A percentile compares a stretch with the other conserved stretches of the same genome.
These are phyloP conservation scores for Hypomontagnella monticulosa DNA, from an alignment of 495 filamentous ascomycete species.

Conservation along the genomic window DNA sequence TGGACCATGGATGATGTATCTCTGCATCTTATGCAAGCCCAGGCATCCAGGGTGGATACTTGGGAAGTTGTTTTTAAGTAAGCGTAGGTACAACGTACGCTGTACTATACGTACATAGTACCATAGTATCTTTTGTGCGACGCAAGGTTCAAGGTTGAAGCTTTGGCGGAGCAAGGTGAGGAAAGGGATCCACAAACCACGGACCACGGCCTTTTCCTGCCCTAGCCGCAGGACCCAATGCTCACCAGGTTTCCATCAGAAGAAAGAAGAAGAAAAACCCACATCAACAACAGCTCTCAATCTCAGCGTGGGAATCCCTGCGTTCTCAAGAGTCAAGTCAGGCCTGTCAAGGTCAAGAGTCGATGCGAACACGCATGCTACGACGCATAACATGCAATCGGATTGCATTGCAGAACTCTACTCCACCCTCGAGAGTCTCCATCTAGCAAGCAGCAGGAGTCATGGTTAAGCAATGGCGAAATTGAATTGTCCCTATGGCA, in stretches of 20 bases:
- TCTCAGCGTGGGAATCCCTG: slow-evolving; percentile 31
- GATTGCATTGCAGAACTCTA: slow-evolving; percentile 19
- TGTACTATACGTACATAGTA: slow-evolving; percentile 8
- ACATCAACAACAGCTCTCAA: slow-evolving; percentile 21
- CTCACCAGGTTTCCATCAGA: slow-evolving; percentile 14
- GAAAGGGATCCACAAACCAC: slow-evolving; percentile 13
- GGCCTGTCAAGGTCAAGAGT: slow-evolving; percentile 23
- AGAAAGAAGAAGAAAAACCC: slow-evolving; percentile 7
- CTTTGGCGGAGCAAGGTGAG: slow-evolving; percentile 11
- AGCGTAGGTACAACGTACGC: slow-evolving; percentile 10
- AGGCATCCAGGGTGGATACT: slow-evolving; percentile 22
- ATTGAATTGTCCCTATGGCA: background rate
- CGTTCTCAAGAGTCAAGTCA: slow-evolving; percentile 29
- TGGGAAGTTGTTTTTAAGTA: slow-evolving; percentile 22
- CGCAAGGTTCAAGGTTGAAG: background rate
- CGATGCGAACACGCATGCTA: slow-evolving; percentile 28
- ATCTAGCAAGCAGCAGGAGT: slow-evolving; percentile 20
- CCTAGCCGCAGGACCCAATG: slow-evolving; percentile 5
- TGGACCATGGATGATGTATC: slow-evolving; percentile 37
- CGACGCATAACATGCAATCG: slow-evolving; percentile 33
- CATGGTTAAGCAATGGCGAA: slow-evolving; percentile 13
- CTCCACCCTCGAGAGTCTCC: slow-evolving; percentile 24
- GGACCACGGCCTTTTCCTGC: slow-evolving; percentile 1
- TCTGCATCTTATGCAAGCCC: slow-evolving; percentile 28
- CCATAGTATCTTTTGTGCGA: slow-evolving; percentile 4